Evolutionary conservation across 129 eudicot genomes (phyloP).

Genomic region (Solidago caesia): DNA sequence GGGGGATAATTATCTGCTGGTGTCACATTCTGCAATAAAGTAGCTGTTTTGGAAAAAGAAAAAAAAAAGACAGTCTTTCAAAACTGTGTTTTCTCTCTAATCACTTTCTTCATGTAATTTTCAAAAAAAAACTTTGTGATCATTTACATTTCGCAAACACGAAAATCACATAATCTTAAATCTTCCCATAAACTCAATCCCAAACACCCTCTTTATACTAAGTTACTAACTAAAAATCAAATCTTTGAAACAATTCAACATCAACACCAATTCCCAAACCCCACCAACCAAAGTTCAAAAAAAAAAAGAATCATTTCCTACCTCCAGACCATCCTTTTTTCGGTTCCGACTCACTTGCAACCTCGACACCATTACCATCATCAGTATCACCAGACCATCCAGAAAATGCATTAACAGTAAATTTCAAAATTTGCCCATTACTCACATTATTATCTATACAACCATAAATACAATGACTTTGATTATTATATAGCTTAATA

Average conservation of each 20-base stretch:
- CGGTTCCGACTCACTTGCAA: conserved; percentile 30
- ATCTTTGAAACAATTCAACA: neutral
- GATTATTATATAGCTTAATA: conserved; percentile 30
- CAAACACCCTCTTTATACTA: neutral
- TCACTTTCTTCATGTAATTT: too few relatives aligned
- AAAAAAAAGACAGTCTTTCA: too few relatives aligned
- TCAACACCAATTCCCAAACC: neutral
- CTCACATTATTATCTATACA: conserved; percentile 33
- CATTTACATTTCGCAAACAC: too few relatives aligned
- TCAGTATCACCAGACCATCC: conserved; percentile 52
- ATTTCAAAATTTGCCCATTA: conserved; percentile 29
- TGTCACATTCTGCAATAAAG: too few relatives aligned
- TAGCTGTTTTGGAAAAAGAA: too few relatives aligned
- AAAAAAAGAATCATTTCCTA: conserved; percentile 30
- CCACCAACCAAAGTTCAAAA: neutral
- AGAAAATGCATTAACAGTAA: conserved; percentile 42
- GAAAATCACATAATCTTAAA: too few relatives aligned
- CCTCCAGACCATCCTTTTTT: conserved; percentile 54
- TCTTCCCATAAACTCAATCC: neutral
- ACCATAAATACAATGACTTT: conserved; percentile 31
- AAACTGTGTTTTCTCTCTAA: too few relatives aligned
- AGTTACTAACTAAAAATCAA: too few relatives aligned
- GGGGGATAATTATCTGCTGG: neutral
- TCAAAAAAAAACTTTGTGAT: too few relatives aligned
- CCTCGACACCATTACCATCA: conserved; percentile 38